Evolutionary conservation across 164 flowering plant genomes (phyloP), one percentile per base, ranked within the genome.

Genomic region (Kalanchoe fedtschenkoi): DNA sequence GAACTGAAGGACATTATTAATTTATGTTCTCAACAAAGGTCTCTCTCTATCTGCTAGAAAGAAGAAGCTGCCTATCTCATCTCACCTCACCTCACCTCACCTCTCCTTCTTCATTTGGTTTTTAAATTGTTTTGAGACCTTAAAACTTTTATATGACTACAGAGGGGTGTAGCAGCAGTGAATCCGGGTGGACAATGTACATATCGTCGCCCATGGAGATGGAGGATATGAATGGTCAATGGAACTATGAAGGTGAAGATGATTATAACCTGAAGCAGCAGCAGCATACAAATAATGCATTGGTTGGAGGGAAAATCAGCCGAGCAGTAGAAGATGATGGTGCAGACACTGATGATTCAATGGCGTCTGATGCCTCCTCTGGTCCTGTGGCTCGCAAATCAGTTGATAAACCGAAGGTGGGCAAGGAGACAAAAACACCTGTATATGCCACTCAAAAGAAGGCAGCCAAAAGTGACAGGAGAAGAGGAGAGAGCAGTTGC

Each of bases 141-240:
- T 39, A 65, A 62, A 24, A 51, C 24, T 17, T 51, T 26, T 24
- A 61, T 19, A 29, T 16, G 19, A 39, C 61, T 15, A 13, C 62
- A 22, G 86, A 80, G 72, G 86, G 71, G 37, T 75, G 80, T 34
- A 76, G 78, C 74, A 80, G 83, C 79, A 83, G 77, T 69, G 96
- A 88, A 72, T 88, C 96, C n/a, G 96, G 96, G 8, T 88, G 96
- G 96, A 88, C 92, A 24, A 83, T 63, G 77, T 88, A 88, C 58
- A 69, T 88, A 64, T 80, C 65, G 44, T 80, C 92, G 29, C 83
- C 90, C n/a, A 66, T 72, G 68, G 66, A 78, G 54, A 78, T 75
- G 43, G 74, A 74, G 37, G 75, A 68, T 54, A 67, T 5, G 2
- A 73, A 66, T 57, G 68, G 2, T 4, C 77, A 56, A 9, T 68